A percentile compares a stretch with the other conserved stretches of the same genome.
Conservation (phyloP, 2,329 filamentous ascomycete species). For the Acrocalymma vagum region DNA sequence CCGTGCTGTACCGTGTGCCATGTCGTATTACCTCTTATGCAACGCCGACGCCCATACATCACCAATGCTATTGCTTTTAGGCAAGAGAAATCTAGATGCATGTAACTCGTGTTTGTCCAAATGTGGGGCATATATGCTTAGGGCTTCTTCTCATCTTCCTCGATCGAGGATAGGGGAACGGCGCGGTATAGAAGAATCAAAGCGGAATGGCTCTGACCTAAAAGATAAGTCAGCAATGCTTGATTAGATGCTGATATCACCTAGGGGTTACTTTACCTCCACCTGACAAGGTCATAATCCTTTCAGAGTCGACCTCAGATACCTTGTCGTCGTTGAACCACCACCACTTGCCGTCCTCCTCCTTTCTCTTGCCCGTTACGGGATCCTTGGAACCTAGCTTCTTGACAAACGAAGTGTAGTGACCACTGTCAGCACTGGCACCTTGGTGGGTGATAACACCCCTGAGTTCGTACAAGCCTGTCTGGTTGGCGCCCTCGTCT, state of each 20-base stretch:
- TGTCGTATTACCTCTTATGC: constrained; percentile 33
- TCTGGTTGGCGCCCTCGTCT: constrained; percentile 89
- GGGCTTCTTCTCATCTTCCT: constrained; percentile 51
- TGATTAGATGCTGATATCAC: constrained; percentile 11
- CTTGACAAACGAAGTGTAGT: constrained; percentile 98
- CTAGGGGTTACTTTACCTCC: constrained; percentile 69
- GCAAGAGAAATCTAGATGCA: constrained; percentile 18
- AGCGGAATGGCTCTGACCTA: constrained; percentile 79
- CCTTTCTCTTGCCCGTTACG: constrained; percentile 77
- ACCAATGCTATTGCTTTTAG: constrained; percentile 13
- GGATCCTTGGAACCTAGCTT: constrained; percentile 79
- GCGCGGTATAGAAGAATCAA: constrained; percentile 82
- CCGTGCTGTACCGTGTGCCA: constrained; percentile 18
- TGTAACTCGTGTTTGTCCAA: constrained; percentile 2
- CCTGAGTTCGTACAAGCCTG: constrained; percentile 92
- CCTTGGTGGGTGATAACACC: constrained; percentile 97
- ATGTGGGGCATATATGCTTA: constrained; percentile 18
- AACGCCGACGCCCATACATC: constrained; percentile 37
- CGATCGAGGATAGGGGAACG: constrained; percentile 71
- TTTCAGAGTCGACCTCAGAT: constrained; percentile 86
- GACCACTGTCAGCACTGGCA: constrained; percentile 93
- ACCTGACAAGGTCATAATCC: constrained; percentile 88
- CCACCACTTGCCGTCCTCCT: constrained; percentile 97
- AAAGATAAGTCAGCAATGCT: constrained; percentile 21
- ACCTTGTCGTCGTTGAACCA: constrained; percentile 99